Evolutionary conservation across 2,329 filamentous ascomycete genomes (phyloP), one percentile per base, ranked within the genome.

Genomic region (Botrytis galanthina): DNA sequence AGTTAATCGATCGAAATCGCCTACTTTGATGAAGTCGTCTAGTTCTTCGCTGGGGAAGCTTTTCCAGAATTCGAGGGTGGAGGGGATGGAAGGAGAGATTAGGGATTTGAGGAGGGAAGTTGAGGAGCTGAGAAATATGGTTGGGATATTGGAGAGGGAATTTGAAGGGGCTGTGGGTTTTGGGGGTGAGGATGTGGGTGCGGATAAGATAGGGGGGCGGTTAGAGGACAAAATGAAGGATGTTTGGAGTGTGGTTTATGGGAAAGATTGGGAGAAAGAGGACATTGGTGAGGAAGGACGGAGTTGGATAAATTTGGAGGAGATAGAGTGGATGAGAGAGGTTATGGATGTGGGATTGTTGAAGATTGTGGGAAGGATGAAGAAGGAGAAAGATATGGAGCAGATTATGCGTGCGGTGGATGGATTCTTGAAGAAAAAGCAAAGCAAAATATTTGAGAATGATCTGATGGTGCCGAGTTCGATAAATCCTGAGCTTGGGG

Each of bases 1-100:
- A 0, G 48, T 68, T 1, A 68, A 68, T 68, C 48, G 48, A 8
- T 42, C 66, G 18, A 68, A 57, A 32, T 68, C 66, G 7, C 48
- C 66, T 4, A 68, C 6, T 68, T 32, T 51, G 10, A 29, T 32
- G 48, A 57, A 68, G 20, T 42, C 66, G 1, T 68, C 66, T 1
- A 57, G 66, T 57, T 68, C 66, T 32, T 68, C 66, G 9, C 7
- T 68, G 48, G 35, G 66, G 35, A 68, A n/a, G 20, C 4, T 57
- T 29, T 68, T 68, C 4, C 66, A 68, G 18, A 42, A 42, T 32
- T 68, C 66, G n/a, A 68, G 18, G n/a, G n/a, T 57, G 4, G 66
- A 68, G 18, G 35, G 35, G 5, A 57, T 68, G 48, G 66, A 68
- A 20, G 66, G 64, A 3, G 66, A 57, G 18, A 32, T 68, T 42